Conservation (phyloP, 768 basidiomycete genomes). For the Russula abietina region DNA sequence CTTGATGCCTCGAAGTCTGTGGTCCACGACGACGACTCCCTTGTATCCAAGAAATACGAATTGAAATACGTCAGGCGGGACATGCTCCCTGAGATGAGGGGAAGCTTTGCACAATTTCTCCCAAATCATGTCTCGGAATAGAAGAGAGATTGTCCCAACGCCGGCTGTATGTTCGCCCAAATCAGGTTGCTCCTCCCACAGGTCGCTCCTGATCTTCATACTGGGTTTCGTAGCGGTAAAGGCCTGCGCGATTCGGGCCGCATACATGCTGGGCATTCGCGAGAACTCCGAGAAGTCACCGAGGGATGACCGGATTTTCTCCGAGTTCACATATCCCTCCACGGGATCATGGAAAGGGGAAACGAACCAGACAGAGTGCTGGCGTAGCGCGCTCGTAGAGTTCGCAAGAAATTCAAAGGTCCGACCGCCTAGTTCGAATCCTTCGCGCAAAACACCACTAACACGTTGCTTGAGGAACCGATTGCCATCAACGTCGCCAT, state of each 20-base stretch:
- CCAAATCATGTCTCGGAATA: conserved; percentile 58
- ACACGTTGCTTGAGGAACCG: conserved; percentile 41
- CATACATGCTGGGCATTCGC: conserved; percentile 64
- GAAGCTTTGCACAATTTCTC: conserved; percentile 41
- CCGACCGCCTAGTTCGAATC: conserved; percentile 66
- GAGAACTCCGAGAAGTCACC: conserved; percentile 56
- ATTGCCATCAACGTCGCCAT: conserved; percentile 53
- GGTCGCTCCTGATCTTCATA: conserved; percentile 44
- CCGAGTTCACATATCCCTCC: conserved; percentile 45
- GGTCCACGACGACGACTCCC: conserved; percentile 71
- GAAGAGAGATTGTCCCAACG: conserved; percentile 67
- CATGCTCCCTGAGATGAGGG: background rate
- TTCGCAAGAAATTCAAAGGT: conserved; percentile 78
- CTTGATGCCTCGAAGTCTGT: conserved; percentile 46
- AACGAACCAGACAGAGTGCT: conserved; percentile 82
- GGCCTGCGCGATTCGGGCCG: conserved; percentile 76
- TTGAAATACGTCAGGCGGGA: conserved; percentile 46
- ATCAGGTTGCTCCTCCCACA: conserved; percentile 65
- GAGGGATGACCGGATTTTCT: conserved; percentile 52
- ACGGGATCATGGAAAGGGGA: conserved; percentile 48
- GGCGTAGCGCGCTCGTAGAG: conserved; percentile 68
- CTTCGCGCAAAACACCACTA: conserved; percentile 43
- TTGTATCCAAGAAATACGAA: conserved; percentile 79
- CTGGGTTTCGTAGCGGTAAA: conserved; percentile 80
- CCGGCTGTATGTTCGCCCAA: conserved; percentile 67